Conservation (phyloP, 345 rosid genomes). For the Pseudoturritis turrita region DNA sequence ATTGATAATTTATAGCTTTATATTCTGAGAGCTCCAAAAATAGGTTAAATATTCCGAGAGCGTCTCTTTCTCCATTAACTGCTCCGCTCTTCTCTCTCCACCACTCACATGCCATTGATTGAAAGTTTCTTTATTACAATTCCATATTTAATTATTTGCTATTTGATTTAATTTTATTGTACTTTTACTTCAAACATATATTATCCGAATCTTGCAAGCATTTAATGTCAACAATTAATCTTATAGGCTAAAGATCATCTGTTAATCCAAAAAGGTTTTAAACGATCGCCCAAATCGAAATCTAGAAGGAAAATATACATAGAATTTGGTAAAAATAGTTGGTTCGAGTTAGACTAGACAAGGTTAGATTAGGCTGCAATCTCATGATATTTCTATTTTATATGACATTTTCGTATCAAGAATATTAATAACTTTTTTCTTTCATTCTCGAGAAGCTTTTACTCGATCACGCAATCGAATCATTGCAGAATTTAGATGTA, state of each 20-base stretch:
- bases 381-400: too few relatives aligned
- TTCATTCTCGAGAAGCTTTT: too few relatives aligned
- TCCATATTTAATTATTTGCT: neutral
- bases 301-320: too few relatives aligned
- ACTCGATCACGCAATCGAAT: too few relatives aligned
- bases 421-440: too few relatives aligned
- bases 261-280: neutral
- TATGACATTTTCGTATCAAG: too few relatives aligned
- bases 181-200: neutral
- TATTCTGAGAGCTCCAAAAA: neutral
- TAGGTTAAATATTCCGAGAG: too few relatives aligned
- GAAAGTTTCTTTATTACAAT: neutral
- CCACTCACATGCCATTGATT: constrained; percentile 1
- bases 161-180: neutral
- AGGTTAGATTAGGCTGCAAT: too few relatives aligned
- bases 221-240: neutral
- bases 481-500: too few relatives aligned
- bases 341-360: too few relatives aligned
- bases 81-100: constrained; percentile 11
- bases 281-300: neutral
- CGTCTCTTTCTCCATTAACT: constrained; percentile 15
- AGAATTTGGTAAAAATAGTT: too few relatives aligned
- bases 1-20: neutral
- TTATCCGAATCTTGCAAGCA: constrained; percentile 5
- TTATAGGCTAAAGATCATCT: neutral